These are phyloP conservation scores for Aureobasidium uvarum DNA, from an alignment of 2,329 filamentous ascomycete genomes.

Conservation along the genomic window DNA sequence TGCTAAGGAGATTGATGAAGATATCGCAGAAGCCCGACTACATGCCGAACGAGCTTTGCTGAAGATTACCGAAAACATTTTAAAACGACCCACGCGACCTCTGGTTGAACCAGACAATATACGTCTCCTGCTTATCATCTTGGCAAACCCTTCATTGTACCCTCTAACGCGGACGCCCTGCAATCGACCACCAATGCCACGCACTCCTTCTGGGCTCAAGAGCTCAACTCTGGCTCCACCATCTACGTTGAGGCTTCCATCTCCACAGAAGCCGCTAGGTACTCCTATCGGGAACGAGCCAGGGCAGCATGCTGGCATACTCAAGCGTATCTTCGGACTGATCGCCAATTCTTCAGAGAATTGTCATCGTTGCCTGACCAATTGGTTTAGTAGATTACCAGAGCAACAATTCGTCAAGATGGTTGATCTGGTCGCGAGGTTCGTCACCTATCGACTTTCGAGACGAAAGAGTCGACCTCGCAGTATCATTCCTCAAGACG, in stretches of 20 bases:
- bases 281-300: conserved; percentile 43
- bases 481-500: conserved; percentile 58
- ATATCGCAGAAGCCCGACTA: conserved; percentile 61
- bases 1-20: conserved; percentile 49
- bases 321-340: conserved; percentile 80
- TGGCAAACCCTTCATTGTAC: conserved; percentile 75
- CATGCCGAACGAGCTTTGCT: conserved; percentile 69
- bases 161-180: conserved; percentile 37
- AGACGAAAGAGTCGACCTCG: conserved; percentile 68
- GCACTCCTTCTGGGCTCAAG: conserved; percentile 15
- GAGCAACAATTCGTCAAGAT: conserved; percentile 64
- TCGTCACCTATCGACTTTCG: conserved; percentile 75
- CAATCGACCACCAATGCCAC: neutral
- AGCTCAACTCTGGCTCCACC: conserved; percentile 11
- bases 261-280: conserved; percentile 29
- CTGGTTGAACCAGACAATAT: conserved; percentile 67
- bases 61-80: conserved; percentile 72
- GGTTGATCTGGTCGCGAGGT: conserved; percentile 75
- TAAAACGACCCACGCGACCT: conserved; percentile 74
- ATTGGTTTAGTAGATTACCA: conserved; percentile 73
- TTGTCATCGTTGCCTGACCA: conserved; percentile 73
- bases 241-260: conserved; percentile 24
- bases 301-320: conserved; percentile 74
- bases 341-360: conserved; percentile 71
- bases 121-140: conserved; percentile 73